Percentiles rank a stretch among this genome's conserved stretches.
These are phyloP conservation scores for Epichloe uncinata DNA, from an alignment of 2,329 filamentous ascomycete species.

Conservation along the genomic window DNA sequence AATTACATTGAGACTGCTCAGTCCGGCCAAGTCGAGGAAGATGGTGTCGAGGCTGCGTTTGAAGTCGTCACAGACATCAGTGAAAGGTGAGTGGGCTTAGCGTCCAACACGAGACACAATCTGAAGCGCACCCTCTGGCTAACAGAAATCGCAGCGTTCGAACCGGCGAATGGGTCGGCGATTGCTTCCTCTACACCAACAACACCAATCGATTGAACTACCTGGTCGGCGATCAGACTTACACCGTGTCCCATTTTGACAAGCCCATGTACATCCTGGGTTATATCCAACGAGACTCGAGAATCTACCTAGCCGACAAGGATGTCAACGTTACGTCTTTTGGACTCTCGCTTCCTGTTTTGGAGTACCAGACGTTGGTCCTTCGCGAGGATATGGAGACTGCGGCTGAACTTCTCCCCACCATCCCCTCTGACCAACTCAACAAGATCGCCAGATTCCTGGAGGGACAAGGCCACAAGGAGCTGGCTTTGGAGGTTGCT, in stretches of 20 bases:
- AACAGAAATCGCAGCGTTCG: slow-evolving; percentile 49
- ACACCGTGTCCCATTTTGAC: slow-evolving; percentile 95
- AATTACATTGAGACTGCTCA: slow-evolving; percentile 76
- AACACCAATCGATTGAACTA: slow-evolving; percentile 94
- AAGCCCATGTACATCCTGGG: slow-evolving; percentile 89
- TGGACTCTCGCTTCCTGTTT: slow-evolving; percentile 75
- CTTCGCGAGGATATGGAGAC: slow-evolving; percentile 87
- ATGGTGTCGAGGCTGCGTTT: slow-evolving; percentile 91
- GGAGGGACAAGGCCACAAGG: slow-evolving; percentile 94
- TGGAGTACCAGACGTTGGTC: slow-evolving; percentile 95
- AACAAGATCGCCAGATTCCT: slow-evolving; percentile 98
- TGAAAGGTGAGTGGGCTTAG: slow-evolving; percentile 49
- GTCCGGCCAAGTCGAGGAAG: slow-evolving; percentile 67
- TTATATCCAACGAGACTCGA: slow-evolving; percentile 89
- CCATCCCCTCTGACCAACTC: slow-evolving; percentile 82
- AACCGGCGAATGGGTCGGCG: slow-evolving; percentile 94
- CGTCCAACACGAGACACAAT: neutral
- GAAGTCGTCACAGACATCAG: slow-evolving; percentile 93
- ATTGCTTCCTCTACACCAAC: slow-evolving; percentile 99
- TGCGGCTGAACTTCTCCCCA: slow-evolving; percentile 69
- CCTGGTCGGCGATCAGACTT: slow-evolving; percentile 92
- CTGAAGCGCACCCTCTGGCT: neutral
- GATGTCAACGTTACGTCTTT: slow-evolving; percentile 89
- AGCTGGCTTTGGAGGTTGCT: slow-evolving; percentile 84
- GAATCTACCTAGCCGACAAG: slow-evolving; percentile 91